Conservation (phyloP, 305 asterid genomes). For the Fraxinus albicans region DNA sequence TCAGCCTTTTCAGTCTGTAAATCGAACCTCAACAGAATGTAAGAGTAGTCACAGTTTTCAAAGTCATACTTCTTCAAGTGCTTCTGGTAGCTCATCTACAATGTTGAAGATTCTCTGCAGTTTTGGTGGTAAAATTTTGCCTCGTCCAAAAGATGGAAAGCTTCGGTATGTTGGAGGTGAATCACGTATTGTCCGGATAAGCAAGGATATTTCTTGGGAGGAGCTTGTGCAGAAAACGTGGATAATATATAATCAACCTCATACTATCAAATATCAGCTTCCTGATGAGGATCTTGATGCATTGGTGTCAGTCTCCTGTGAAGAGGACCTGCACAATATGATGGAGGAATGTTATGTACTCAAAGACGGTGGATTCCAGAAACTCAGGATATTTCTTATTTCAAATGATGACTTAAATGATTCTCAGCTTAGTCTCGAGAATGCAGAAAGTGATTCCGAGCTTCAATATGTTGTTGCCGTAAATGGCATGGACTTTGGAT, state of each 20-base stretch:
- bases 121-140: constrained; percentile 80
- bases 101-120: constrained; percentile 76
- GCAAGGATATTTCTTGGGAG: constrained; percentile 65
- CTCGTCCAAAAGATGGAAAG: constrained; percentile 91
- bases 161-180: constrained; percentile 94
- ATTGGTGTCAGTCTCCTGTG: constrained; percentile 83
- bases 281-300: constrained; percentile 99
- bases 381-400: constrained; percentile 72
- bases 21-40: constrained; percentile 41
- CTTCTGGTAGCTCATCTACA: constrained; percentile 44
- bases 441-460: constrained; percentile 64
- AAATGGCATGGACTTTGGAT: constrained; percentile 72
- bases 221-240: constrained; percentile 65
- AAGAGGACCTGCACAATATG: constrained; percentile 86
- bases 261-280: constrained; percentile 78
- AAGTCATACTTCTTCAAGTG: constrained; percentile 45
- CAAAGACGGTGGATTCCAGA: constrained; percentile 62
- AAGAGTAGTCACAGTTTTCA: constrained; percentile 34
- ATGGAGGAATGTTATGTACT: constrained; percentile 72
- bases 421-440: constrained; percentile 58
- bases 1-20: constrained; percentile 39
- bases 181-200: constrained; percentile 69
- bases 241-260: constrained; percentile 47
- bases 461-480: constrained; percentile 76
- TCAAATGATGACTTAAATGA: constrained; percentile 65